These are phyloP conservation scores for Dothistroma septosporum DNA, from an alignment of 2,329 filamentous ascomycete genomes.

Conservation along the genomic window DNA sequence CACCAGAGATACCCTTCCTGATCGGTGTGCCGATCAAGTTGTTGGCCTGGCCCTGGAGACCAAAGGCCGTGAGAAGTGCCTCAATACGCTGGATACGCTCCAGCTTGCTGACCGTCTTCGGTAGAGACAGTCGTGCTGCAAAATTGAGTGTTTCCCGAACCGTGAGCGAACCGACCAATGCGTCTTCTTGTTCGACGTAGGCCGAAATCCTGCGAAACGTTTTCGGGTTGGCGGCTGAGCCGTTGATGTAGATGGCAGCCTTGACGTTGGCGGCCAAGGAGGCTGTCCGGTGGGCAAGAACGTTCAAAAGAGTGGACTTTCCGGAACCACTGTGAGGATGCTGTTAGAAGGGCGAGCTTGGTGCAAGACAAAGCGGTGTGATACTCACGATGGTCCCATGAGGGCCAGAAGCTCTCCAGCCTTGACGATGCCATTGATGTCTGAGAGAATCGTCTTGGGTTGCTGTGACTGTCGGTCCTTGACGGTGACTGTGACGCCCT, in stretches of 20 bases:
- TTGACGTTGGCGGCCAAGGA: conserved; percentile 52
- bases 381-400: conserved; percentile 65
- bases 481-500: conserved; percentile 63
- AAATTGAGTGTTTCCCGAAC: conserved; percentile 76
- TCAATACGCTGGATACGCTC: conserved; percentile 62
- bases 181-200: conserved; percentile 87
- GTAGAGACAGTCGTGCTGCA: conserved; percentile 63
- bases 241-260: conserved; percentile 61
- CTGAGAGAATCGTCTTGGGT: conserved; percentile 59
- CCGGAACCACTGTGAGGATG: conserved; percentile 53
- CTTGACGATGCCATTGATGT: conserved; percentile 60
- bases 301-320: conserved; percentile 80
- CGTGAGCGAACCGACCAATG: conserved; percentile 74
- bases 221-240: conserved; percentile 48
- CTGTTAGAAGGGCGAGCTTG: conserved; percentile 9
- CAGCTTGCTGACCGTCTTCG: conserved; percentile 48
- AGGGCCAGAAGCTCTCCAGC: conserved; percentile 72
- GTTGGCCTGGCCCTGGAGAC: conserved; percentile 63
- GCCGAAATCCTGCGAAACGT: conserved; percentile 63
- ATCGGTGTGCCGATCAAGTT: conserved; percentile 78
- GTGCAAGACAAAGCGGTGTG: background rate
- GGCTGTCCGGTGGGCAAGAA: conserved; percentile 62
- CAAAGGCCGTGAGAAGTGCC: conserved; percentile 66
- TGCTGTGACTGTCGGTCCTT: conserved; percentile 65
- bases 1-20: conserved; percentile 76